A percentile compares a stretch with the other conserved stretches of the same genome.
Conservation (phyloP, 1,284 basidiomycete species). For the Trametes versicolor region DNA sequence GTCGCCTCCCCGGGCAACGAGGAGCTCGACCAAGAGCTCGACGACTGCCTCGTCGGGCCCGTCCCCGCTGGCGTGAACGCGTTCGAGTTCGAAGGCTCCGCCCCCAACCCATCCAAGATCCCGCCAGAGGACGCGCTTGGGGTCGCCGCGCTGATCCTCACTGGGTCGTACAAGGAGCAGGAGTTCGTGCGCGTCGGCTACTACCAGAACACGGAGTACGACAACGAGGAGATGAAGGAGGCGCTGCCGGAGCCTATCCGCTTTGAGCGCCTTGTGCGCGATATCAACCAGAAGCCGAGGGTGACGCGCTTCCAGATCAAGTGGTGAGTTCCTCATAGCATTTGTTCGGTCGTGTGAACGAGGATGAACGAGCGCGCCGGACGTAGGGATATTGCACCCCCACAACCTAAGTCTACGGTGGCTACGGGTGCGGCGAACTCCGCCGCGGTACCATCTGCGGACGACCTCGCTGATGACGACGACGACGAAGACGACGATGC, state of each 20-base stretch:
- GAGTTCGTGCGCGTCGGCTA: conserved; percentile 99
- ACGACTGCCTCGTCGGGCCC: conserved; percentile 95
- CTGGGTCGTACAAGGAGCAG: conserved; percentile 91
- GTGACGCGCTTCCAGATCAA: conserved; percentile 94
- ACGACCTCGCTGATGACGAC: conserved; percentile 65
- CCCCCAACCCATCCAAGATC: conserved; percentile 79
- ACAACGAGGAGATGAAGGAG: conserved; percentile 89
- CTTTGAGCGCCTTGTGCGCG: conserved; percentile 85
- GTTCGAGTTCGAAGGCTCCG: conserved; percentile 92
- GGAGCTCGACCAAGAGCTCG: conserved; percentile 94
- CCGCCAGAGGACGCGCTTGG: conserved; percentile 88
- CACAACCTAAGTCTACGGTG: conserved; percentile 54
- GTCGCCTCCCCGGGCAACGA: conserved; percentile 95
- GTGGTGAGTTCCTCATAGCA: conserved; percentile 62
- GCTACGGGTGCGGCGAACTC: conserved; percentile 76
- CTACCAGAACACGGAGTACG: conserved; percentile 99
- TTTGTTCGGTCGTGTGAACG: background rate
- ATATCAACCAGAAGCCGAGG: conserved; percentile 92
- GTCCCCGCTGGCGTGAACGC: conserved; percentile 96
- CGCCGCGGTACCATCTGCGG: conserved; percentile 82
- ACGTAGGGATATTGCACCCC: conserved; percentile 74
- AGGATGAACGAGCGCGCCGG: conserved; percentile 7
- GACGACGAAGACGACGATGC: conserved; percentile 35
- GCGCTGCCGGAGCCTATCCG: conserved; percentile 74
- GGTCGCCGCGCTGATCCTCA: conserved; percentile 91